Percentiles rank a stretch among this genome's conserved stretches.
Conservation (phyloP, 306 rosid genomes). For the Quercus aquifolioides region DNA sequence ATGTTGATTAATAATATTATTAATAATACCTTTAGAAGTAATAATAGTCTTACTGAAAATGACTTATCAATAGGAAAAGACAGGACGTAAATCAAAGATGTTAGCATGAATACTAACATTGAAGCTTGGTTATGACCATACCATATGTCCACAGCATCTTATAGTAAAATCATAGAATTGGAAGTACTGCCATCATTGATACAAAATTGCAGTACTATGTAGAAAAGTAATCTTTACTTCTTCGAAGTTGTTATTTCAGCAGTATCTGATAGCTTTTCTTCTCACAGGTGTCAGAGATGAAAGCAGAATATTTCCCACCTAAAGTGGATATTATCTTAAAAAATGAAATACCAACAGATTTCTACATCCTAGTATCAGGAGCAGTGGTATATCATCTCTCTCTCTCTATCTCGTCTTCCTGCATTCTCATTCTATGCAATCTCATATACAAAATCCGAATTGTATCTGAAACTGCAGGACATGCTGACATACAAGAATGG, state of each 20-base stretch:
- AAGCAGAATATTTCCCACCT: constrained; percentile 84
- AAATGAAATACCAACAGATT: constrained; percentile 78
- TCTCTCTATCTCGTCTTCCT: constrained; percentile 11
- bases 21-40: neutral
- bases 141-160: neutral
- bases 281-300: constrained; percentile 72
- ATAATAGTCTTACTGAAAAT: neutral
- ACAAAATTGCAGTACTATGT: neutral
- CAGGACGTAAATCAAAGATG: neutral
- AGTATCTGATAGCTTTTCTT: constrained; percentile 10
- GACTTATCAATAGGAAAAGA: neutral
- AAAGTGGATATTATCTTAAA: constrained; percentile 77
- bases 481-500: constrained; percentile 63
- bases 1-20: neutral
- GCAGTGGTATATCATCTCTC: constrained; percentile 53
- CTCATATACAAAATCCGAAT: constrained; percentile 17
- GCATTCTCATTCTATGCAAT: constrained; percentile 7
- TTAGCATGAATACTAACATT: neutral
- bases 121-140: neutral
- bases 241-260: constrained; percentile 1
- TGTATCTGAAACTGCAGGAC: constrained; percentile 59
- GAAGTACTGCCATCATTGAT: neutral
- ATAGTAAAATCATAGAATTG: neutral
- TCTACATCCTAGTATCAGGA: constrained; percentile 77
- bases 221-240: neutral